phyloP scores from a whole-genome alignment of 1,139 yeast genomes.

The Wickerhamomyces sp. region DNA sequence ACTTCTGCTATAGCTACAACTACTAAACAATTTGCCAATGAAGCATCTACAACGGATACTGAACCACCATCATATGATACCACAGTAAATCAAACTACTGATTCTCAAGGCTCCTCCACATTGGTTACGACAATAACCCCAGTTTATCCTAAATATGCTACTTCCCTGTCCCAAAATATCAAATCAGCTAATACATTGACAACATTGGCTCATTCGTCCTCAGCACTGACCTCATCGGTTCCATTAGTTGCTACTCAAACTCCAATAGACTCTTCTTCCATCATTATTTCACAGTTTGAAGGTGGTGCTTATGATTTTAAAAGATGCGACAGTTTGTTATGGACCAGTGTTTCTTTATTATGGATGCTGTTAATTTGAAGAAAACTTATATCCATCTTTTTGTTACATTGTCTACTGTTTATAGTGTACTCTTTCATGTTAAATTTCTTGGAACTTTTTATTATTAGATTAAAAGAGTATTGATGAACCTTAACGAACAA shows the following conservation, averaged over 20 bases:
- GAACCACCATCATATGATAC: not conserved
- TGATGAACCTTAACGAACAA: slow-evolving; percentile 30
- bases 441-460: not conserved
- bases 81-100: slow-evolving; percentile 7
- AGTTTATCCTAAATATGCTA: no score
- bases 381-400: not conserved
- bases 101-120: slow-evolving; percentile 7
- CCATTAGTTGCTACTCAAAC: not conserved
- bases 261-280: not conserved
- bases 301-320: slow-evolving; percentile 9
- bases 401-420: not conserved
- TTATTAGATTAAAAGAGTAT: no score
- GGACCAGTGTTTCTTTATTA: not conserved
- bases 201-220: slow-evolving; percentile 1
- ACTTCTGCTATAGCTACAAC: not conserved
- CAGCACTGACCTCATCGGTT: slow-evolving; percentile 1
- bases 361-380: not conserved
- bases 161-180: no score
- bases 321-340: not conserved
- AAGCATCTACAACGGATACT: not conserved
- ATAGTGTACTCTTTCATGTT: not conserved
- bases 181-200: no score
- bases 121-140: no score
- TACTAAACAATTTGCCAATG: not conserved
- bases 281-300: slow-evolving; percentile 6